Evolutionary conservation across 2,329 filamentous ascomycete species (phyloP).

Genomic region (Xylariaceae sp.): DNA sequence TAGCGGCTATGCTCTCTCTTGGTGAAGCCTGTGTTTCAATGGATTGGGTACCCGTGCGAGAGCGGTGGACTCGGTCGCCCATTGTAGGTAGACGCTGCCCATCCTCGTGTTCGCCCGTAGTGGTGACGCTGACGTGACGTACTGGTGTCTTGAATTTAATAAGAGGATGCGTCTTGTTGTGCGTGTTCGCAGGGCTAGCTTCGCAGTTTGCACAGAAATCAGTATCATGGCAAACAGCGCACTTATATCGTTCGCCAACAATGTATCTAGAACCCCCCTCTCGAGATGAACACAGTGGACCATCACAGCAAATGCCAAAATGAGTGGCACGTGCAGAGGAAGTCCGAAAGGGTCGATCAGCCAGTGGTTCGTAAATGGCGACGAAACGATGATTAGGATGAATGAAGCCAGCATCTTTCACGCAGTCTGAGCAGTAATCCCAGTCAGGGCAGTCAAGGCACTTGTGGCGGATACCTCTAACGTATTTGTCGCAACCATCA

Average conservation of each 20-base stretch:
- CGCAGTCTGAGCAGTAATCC: constrained; percentile 87
- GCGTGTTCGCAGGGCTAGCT: constrained; percentile 79
- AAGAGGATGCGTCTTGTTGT: constrained; percentile 95
- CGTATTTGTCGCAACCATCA: constrained; percentile 89
- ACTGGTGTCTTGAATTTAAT: constrained; percentile 97
- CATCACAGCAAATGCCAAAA: constrained; percentile 91
- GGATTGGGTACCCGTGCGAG: constrained; percentile 42
- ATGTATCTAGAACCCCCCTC: constrained; percentile 72
- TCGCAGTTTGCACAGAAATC: constrained; percentile 97
- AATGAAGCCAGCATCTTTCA: constrained; percentile 67
- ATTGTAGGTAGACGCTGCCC: constrained; percentile 70
- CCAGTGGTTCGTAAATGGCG: constrained; percentile 78
- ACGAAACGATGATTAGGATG: constrained; percentile 90
- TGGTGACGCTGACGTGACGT: constrained; percentile 84
- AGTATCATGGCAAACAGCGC: constrained; percentile 90
- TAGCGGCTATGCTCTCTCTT: constrained; percentile 54
- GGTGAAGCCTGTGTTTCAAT: constrained; percentile 59
- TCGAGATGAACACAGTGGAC: constrained; percentile 76
- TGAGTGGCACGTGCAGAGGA: constrained; percentile 64
- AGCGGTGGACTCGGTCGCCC: constrained; percentile 64
- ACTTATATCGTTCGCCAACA: constrained; percentile 91
- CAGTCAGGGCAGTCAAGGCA: constrained; percentile 96
- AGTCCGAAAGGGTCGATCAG: constrained; percentile 46
- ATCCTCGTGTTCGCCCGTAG: constrained; percentile 75
- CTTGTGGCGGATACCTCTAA: constrained; percentile 91